Percentiles rank a stretch among this genome's conserved stretches.
Conservation (phyloP, 1,139 yeast species). For the Hansenula lynferdii region DNA sequence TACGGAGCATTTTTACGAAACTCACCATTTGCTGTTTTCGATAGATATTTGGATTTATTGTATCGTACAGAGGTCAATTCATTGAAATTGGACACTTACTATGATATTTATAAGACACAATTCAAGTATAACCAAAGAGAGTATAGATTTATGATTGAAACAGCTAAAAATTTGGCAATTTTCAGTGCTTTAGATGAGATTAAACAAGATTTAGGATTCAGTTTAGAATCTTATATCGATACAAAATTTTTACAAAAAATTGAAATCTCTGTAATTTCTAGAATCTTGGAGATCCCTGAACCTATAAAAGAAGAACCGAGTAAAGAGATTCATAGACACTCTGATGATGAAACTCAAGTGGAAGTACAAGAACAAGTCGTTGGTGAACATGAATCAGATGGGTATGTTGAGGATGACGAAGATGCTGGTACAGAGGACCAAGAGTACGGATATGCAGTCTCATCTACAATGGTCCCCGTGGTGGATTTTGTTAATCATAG, state of each 20-base stretch:
- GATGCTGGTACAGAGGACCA: neutral
- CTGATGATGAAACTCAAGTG: slow-evolving; percentile 1
- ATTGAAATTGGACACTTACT: slow-evolving; percentile 22
- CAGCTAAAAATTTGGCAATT: slow-evolving; percentile 17
- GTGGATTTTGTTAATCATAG: slow-evolving; percentile 66
- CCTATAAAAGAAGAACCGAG: slow-evolving; percentile 15
- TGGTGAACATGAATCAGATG: slow-evolving; percentile 2
- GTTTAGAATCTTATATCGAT: slow-evolving; percentile 21
- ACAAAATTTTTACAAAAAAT: slow-evolving; percentile 26
- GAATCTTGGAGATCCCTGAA: slow-evolving; percentile 61
- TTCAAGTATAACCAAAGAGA: slow-evolving; percentile 20
- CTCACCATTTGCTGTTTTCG: slow-evolving; percentile 21
- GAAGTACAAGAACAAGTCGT: slow-evolving; percentile 1
- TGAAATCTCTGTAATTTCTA: slow-evolving; percentile 46
- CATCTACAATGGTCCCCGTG: slow-evolving; percentile 58
- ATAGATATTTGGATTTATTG: slow-evolving; percentile 23
- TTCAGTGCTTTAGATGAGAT: slow-evolving; percentile 11
- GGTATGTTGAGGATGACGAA: slow-evolving; percentile 5
- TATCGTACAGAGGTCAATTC: slow-evolving; percentile 20
- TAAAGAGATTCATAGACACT: neutral
- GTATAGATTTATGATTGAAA: slow-evolving; percentile 12
- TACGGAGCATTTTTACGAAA: slow-evolving; percentile 7
- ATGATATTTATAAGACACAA: slow-evolving; percentile 7
- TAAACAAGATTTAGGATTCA: slow-evolving; percentile 15
- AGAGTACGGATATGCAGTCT: slow-evolving; percentile 37